phyloP scores from a whole-genome alignment of 371 early-diverging fungal species.

The Chytridium lagenaria region DNA sequence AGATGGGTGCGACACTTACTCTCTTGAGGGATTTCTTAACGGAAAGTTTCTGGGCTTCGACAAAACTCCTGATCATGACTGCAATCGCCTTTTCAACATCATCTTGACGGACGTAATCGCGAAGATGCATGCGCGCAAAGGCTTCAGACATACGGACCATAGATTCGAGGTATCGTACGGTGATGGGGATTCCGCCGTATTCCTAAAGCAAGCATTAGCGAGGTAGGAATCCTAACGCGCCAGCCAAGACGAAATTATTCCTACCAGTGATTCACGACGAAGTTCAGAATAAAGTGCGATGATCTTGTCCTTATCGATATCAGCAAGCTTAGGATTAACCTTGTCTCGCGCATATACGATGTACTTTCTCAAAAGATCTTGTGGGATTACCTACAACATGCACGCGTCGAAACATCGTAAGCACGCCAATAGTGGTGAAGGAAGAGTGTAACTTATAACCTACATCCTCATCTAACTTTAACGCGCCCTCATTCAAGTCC shows the following conservation, averaged over 20 bases:
- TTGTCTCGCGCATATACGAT: constrained; percentile 96
- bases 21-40: constrained; percentile 77
- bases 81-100: constrained; percentile 97
- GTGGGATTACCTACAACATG: constrained; percentile 68
- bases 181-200: constrained; percentile 93
- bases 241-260: not conserved
- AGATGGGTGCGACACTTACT: constrained; percentile 21
- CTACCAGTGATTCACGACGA: constrained; percentile 84
- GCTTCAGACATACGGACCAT: constrained; percentile 98
- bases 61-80: constrained; percentile 94
- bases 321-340: constrained; percentile 67
- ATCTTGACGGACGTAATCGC: constrained; percentile 88
- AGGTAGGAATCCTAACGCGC: not conserved
- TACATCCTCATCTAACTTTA: constrained; percentile 49
- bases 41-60: constrained; percentile 95
- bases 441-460: no score
- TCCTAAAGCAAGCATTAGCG: constrained; percentile 29
- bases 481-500: constrained; percentile 47
- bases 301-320: constrained; percentile 89
- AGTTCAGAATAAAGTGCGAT: constrained; percentile 91
- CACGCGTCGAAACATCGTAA: not conserved
- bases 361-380: constrained; percentile 75
- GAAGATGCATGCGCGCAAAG: constrained; percentile 97
- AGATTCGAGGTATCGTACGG: constrained; percentile 98
- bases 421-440: no score